Base-by-base conservation (phyloP, 345 rosid species). In the Populus ilicifolia region DNA sequence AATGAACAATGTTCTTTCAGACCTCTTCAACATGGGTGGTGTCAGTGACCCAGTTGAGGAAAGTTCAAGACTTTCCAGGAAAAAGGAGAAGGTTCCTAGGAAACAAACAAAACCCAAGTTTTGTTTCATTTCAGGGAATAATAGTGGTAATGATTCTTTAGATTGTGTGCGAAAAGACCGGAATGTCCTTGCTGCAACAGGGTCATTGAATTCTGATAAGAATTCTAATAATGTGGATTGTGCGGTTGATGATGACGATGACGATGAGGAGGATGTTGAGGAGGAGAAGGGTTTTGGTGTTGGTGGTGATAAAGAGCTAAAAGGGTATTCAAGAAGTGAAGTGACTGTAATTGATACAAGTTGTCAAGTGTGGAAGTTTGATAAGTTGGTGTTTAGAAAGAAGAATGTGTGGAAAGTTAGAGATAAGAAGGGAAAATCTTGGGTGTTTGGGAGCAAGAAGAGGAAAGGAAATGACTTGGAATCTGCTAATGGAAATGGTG, bases 271-370 rank as follows among this genome's bases (percentile, higher is more conserved):
- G 18, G 80, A 73, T 14, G 79, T 50, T 9, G 89, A 79, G 6
- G 88, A 69, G 10, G 86, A 69, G 52, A 87, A 78, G 52, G 79
- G 77, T 63, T 27, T 41, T 8, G 46, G 44, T 11, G 67, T 27
- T 29, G 21, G 64, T 27, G 68, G 76, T 30, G 91, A 90, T 76
- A 83, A 76, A 80, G 96, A 85, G 83, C 71, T 95, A 43, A 80
- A 86, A 6, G 97, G 97, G 16, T 96, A 86, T 75, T 92, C 99
- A 72, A 92, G 90, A 83, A 92, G 98, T 72, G 99, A 96, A 78
- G 98, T 93, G 84, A 92, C 97, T 5, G 94, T 96, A 56, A 96
- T 96, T 17, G 99, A 96, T 77, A 93, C 97, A 14, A 92, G 97
- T 89, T 87, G 84, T 36, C 78, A 80, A 39, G 86, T 76, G 75